Base-by-base conservation (phyloP, 345 rosid species). In the Citrus cavaleriei region DNA sequence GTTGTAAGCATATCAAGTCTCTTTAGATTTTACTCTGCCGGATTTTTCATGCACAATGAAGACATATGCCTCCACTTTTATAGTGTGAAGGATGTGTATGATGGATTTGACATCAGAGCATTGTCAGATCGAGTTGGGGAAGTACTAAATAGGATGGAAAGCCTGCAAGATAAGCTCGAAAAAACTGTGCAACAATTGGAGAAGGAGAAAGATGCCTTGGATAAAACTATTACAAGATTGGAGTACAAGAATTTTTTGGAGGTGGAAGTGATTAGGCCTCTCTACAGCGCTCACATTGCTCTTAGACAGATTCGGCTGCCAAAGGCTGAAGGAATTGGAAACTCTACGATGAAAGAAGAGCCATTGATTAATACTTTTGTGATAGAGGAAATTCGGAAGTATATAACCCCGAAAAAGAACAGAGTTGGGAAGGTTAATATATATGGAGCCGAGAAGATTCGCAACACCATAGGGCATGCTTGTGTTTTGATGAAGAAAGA, bases 391-490 rank as follows among this genome's bases (percentile, higher is more conserved):
- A 90, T 93, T 35, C 73, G 96, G 78, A 87, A 91, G 83, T 95
- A 93, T 72, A 86, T 93, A 8, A 85, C 93, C 25, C 97, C 97
- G 0, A 92, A 92, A 79, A 90, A 81, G 73, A 95, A 85, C 81
- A 79, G 93, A n/a, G 79, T 79, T 13, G 92, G 87, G 81, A 91
- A 90, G 79, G 57, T 86, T 3, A 95, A 92, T 77, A 84, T 95
- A 37, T 92, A 91, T 76, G 98, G 99, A 77, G 87, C 90, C 0
- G 90, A 87, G 79, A 91, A 84, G 81, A 82, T 91, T 57, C 85
- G 84, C 79, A 93, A 88, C 86, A 92, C 95, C 0, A 87, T 91
- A 60, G 98, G 97, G 16, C 99, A 95, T 78, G 86, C 93, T 0
- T 93, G 99, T 81, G 96, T 86, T 7, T 61, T 85, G 80, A 84